A percentile compares a stretch with the other conserved stretches of the same genome.
Conservation (phyloP, 768 basidiomycete genomes). For the Phylloporus sp. region DNA sequence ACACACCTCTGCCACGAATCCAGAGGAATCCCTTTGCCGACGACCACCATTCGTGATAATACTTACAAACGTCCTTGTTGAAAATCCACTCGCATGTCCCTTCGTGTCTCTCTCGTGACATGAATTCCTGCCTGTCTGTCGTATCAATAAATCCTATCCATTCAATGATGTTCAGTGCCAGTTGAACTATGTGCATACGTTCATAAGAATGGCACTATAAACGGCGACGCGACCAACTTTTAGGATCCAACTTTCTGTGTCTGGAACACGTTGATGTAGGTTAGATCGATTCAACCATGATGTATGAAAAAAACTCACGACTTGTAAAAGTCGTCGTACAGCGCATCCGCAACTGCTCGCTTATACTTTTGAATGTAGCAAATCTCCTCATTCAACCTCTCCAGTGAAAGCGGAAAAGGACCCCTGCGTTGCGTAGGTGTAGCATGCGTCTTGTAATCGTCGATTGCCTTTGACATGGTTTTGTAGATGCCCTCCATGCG, state of each 20-base stretch:
- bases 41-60: conserved; percentile 19
- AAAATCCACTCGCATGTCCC: conserved; percentile 26
- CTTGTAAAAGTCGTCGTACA: conserved; percentile 22
- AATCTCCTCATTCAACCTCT: conserved; percentile 23
- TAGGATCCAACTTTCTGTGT: conserved; percentile 18
- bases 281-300: not conserved
- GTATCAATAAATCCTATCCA: conserved; percentile 25
- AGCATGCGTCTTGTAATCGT: conserved; percentile 13
- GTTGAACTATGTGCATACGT: conserved; percentile 15
- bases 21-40: conserved; percentile 22
- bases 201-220: conserved; percentile 1
- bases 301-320: conserved; percentile 8
- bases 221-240: conserved; percentile 11
- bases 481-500: conserved; percentile 18
- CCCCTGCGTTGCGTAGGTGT: conserved; percentile 13
- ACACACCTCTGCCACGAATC: conserved; percentile 23
- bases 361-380: conserved; percentile 21
- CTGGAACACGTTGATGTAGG: conserved; percentile 7
- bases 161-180: conserved; percentile 17
- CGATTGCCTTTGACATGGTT: conserved; percentile 21
- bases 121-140: conserved; percentile 22
- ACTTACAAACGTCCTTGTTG: conserved; percentile 13
- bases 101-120: conserved; percentile 22
- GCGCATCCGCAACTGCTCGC: conserved; percentile 5
- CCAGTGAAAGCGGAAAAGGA: conserved; percentile 21